Percentiles rank a stretch among this genome's conserved stretches.
Conservation (phyloP, 2,329 filamentous ascomycete genomes). For the Fusarium drepaniforme region DNA sequence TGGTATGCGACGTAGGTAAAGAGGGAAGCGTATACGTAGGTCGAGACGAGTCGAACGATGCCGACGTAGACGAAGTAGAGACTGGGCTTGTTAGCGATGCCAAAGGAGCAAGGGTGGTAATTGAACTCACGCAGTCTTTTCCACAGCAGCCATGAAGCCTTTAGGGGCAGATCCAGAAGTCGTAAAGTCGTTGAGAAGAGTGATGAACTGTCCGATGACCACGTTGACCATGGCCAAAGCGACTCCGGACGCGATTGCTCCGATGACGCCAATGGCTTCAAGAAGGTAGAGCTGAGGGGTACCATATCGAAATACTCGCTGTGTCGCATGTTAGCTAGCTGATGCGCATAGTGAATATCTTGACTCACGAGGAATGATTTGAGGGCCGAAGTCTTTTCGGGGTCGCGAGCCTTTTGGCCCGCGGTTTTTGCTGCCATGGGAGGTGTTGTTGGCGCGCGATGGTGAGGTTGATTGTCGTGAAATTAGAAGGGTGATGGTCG, state of each 20-base stretch:
- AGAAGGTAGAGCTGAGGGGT: neutral
- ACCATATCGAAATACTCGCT: neutral
- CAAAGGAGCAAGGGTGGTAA: rapidly evolving
- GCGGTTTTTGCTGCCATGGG: neutral
- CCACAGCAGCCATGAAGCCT: conserved; percentile 7
- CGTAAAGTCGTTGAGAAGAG: conserved; percentile 35
- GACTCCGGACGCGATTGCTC: conserved; percentile 25
- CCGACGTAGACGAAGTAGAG: conserved; percentile 71
- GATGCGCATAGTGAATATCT: rapidly evolving
- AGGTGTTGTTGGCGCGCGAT: neutral
- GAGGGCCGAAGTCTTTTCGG: neutral
- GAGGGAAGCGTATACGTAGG: conserved; percentile 57
- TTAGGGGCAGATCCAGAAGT: conserved; percentile 3
- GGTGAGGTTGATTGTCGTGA: neutral
- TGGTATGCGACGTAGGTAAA: conserved; percentile 62
- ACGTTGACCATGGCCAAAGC: conserved; percentile 46
- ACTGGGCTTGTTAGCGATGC: conserved; percentile 36
- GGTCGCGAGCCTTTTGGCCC: neutral
- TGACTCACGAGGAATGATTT: neutral
- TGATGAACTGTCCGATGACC: conserved; percentile 45
- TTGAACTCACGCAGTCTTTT: neutral
- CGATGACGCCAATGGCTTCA: neutral
- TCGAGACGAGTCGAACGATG: conserved; percentile 60
- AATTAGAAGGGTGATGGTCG: neutral
- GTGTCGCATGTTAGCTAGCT: neutral